phyloP scores from a whole-genome alignment of 73 alveolate species.

The Paramecium caudatum region DNA sequence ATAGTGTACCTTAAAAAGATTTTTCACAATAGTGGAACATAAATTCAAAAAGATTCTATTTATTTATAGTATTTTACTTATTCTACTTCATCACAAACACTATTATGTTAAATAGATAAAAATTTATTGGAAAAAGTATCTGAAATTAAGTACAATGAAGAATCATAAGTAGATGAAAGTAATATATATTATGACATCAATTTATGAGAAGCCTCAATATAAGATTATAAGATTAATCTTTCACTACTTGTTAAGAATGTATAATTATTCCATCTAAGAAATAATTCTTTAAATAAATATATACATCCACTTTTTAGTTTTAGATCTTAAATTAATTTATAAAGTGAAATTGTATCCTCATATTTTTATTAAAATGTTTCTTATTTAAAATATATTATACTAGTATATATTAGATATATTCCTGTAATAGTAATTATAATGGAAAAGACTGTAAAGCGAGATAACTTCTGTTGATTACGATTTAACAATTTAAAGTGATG shows the following conservation, averaged over 20 bases:
- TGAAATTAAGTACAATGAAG: neutral
- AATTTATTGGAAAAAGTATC: neutral
- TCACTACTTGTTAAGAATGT: constrained; percentile 19
- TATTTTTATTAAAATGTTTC: neutral
- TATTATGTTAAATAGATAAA: neutral
- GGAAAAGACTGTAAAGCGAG: neutral
- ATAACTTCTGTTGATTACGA: neutral
- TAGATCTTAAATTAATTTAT: constrained; percentile 61
- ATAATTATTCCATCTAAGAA: constrained; percentile 42
- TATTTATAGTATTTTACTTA: neutral
- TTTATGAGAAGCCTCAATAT: neutral
- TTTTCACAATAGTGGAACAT: neutral
- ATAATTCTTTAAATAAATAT: constrained; percentile 47
- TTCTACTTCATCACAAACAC: neutral
- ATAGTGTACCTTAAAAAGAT: neutral
- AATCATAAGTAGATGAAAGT: neutral
- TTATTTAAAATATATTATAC: neutral
- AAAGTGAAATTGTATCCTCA: neutral
- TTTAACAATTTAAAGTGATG: constrained; percentile 13
- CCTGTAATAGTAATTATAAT: neutral
- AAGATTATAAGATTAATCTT: neutral
- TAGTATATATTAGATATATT: neutral
- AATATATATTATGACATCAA: neutral
- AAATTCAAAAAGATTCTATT: neutral
- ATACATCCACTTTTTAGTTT: constrained; percentile 53